Evolutionary conservation across 768 basidiomycete species (phyloP).

Genomic region (Termitomyces sp.): DNA sequence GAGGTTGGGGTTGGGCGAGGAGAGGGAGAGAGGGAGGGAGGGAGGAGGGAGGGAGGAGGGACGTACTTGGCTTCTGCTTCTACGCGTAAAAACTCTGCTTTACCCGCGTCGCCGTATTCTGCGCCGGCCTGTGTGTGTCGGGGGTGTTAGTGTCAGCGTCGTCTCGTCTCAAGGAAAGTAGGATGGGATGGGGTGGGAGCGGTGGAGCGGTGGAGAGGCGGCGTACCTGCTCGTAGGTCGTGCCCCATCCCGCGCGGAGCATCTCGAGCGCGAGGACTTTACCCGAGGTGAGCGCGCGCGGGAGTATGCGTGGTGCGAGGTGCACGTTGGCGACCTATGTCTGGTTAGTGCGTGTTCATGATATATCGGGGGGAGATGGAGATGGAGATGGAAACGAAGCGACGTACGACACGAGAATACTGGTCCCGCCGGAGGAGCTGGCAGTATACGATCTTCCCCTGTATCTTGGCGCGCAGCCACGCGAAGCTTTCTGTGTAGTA

Average conservation of each 20-base stretch:
- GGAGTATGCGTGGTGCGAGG: constrained; percentile 48
- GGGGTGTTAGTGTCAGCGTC: neutral
- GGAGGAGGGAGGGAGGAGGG: neutral
- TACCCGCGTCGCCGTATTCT: constrained; percentile 68
- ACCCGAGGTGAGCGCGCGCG: constrained; percentile 39
- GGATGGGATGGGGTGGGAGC: neutral
- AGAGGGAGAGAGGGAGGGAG: too few species aligned
- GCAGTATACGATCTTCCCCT: constrained; percentile 60
- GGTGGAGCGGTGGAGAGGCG: too few species aligned
- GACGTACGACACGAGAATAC: constrained; percentile 73
- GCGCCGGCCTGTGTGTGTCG: constrained; percentile 46
- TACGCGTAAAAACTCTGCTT: constrained; percentile 55
- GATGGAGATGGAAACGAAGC: neutral
- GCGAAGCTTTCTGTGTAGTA: constrained; percentile 67
- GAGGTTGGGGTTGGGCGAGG: neutral
- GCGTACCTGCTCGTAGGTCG: constrained; percentile 61
- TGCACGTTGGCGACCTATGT: constrained; percentile 64
- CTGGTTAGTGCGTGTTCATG: too few species aligned
- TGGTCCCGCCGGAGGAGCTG: constrained; percentile 77
- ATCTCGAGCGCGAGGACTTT: constrained; percentile 63
- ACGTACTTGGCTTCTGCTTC: constrained; percentile 68
- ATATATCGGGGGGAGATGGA: neutral
- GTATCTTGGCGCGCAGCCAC: constrained; percentile 60
- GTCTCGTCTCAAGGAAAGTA: too few species aligned
- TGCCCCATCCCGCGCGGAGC: constrained; percentile 73